Conservation (phyloP, 352 stramenopile genomes). For the Detonula confervacea region DNA sequence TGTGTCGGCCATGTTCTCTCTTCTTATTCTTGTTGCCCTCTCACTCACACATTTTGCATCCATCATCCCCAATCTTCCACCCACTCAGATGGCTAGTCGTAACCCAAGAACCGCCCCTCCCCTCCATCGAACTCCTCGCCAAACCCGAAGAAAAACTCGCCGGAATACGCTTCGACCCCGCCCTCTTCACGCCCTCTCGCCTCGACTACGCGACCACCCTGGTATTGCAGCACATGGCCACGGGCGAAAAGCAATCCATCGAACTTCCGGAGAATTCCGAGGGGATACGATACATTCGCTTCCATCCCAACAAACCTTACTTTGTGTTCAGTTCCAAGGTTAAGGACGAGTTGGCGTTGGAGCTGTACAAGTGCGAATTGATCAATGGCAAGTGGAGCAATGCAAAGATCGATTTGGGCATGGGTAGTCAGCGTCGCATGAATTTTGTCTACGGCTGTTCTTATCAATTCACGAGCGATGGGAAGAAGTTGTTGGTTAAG, state of each 20-base stretch:
- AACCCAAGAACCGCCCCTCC: constrained; percentile 45
- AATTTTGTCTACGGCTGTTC: constrained; percentile 45
- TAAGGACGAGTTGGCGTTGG: constrained; percentile 34
- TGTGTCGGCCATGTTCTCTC: too few species aligned
- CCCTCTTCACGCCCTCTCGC: constrained; percentile 28
- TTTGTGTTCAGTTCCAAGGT: constrained; percentile 59
- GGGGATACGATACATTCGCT: constrained; percentile 50
- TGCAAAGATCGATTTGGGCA: constrained; percentile 23
- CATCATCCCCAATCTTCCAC: background rate
- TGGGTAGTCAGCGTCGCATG: constrained; percentile 34
- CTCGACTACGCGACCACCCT: constrained; percentile 38
- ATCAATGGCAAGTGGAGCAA: constrained; percentile 24
- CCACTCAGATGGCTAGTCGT: constrained; percentile 35
- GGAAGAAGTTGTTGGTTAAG: constrained; percentile 37
- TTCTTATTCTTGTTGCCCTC: background rate
- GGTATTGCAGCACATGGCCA: constrained; percentile 33
- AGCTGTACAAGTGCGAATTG: constrained; percentile 49
- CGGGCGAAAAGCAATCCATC: constrained; percentile 13
- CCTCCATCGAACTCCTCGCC: constrained; percentile 45
- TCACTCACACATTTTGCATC: background rate
- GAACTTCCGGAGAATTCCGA: constrained; percentile 38
- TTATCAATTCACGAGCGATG: constrained; percentile 45
- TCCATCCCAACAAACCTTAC: constrained; percentile 27
- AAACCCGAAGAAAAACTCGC: constrained; percentile 51
- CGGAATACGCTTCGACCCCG: constrained; percentile 53